Evolutionary conservation across 2,329 filamentous ascomycete genomes (phyloP).

Genomic region (Pleomassaria siparia): DNA sequence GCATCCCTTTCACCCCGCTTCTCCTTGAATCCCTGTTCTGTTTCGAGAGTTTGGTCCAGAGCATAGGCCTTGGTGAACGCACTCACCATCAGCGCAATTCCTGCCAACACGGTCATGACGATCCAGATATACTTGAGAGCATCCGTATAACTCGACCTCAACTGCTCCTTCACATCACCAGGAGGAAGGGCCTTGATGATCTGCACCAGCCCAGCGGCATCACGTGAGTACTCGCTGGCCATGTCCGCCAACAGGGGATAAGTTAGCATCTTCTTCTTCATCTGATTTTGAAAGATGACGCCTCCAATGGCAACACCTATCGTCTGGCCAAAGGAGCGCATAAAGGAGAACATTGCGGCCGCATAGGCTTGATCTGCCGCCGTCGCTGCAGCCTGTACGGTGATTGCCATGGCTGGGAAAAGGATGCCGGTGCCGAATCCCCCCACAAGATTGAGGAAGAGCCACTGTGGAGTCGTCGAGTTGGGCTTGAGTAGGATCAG

Average conservation of each 20-base stretch:
- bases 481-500: slow-evolving; percentile 53
- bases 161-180: slow-evolving; percentile 47
- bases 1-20: slow-evolving; percentile 32
- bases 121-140: slow-evolving; percentile 59
- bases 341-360: slow-evolving; percentile 67
- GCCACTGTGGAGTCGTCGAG: slow-evolving; percentile 57
- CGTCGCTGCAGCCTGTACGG: slow-evolving; percentile 63
- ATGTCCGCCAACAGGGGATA: slow-evolving; percentile 52
- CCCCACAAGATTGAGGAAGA: slow-evolving; percentile 62
- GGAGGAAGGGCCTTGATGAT: slow-evolving; percentile 58
- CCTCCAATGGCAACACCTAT: slow-evolving; percentile 68
- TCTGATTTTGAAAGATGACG: slow-evolving; percentile 69
- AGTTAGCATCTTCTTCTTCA: slow-evolving; percentile 53
- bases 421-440: slow-evolving; percentile 66
- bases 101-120: slow-evolving; percentile 57
- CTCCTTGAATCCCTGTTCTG: slow-evolving; percentile 51
- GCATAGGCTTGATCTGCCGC: slow-evolving; percentile 62
- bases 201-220: slow-evolving; percentile 61
- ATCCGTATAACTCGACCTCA: slow-evolving; percentile 54
- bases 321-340: slow-evolving; percentile 65
- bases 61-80: slow-evolving; percentile 52
- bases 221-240: slow-evolving; percentile 55
- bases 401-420: slow-evolving; percentile 64
- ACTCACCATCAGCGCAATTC: slow-evolving; percentile 54
- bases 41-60: slow-evolving; percentile 52